Evolutionary conservation across 2,329 filamentous ascomycete genomes (phyloP), one percentile per base, ranked within the genome.

Genomic region (Claviceps lovelessii): DNA sequence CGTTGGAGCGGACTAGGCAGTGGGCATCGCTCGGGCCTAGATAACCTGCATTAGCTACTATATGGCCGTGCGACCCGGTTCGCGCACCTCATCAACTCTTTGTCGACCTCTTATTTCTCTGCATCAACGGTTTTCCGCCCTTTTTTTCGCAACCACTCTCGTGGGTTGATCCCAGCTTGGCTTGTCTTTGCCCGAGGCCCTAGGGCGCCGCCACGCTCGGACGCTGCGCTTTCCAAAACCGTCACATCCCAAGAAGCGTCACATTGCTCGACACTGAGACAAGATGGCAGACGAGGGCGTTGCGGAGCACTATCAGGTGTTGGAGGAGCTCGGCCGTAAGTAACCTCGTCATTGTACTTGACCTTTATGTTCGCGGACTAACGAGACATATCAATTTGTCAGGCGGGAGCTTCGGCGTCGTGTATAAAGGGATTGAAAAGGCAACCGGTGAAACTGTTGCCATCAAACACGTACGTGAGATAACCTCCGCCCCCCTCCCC

Each of bases 361-460:
- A 33, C 29, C n/a, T 7, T 23, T 11, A 17, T n/a, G 5, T 10
- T 33, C 23, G 39, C n/a, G 11, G 17, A 42, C 35, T 54, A 7
- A 47, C 11, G 23, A 31, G 39, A 42, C 4, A 31, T 39, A 11
- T 48, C 35, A 29, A 48, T 15, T 42, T 29, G 41, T 50, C 64
- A 94, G 89, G 88, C 70, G 91, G 91, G 56, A 96, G 90, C 69
- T 98, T 98, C 69, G 93, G 93, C 55, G 84, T 91, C 48, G 93
- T 98, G 37, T 98, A 95, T 78, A 96, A 96, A 70, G 93, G 90
- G 52, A 90, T 96, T 65, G 90, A 97, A 64, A 88, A 84, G 67
- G 76, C 82, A 33, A 96, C 91, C 1, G 91, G 91, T 60, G 90
- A 96, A 64, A 86, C 90, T 45, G 93, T 97, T 54, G 93, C 93